Evolutionary conservation across 306 rosid genomes (phyloP).

Genomic region (Gastrolobium villosum): DNA sequence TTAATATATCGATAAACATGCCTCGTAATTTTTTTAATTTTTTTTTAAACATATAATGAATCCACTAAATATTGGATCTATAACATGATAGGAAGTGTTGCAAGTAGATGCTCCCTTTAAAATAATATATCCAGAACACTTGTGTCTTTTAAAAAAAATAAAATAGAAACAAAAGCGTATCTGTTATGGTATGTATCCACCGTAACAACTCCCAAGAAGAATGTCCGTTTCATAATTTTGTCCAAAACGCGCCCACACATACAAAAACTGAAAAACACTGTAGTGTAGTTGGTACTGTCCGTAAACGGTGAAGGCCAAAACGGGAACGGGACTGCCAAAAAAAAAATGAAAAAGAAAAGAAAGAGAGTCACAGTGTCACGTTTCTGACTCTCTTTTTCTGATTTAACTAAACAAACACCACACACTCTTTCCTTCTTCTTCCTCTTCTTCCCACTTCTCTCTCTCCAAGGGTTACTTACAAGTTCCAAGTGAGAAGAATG

Average conservation of each 20-base stretch:
- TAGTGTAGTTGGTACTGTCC: slow-evolving; percentile 13
- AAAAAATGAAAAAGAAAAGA: neutral
- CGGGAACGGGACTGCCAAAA: slow-evolving; percentile 30
- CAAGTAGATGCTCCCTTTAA: neutral
- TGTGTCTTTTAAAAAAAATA: neutral
- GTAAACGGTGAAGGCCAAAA: slow-evolving; percentile 38
- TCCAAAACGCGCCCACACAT: slow-evolving; percentile 19
- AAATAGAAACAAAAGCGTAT: neutral
- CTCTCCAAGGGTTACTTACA: slow-evolving; percentile 37
- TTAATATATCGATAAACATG: too few relatives aligned
- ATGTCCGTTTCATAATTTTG: slow-evolving; percentile 38
- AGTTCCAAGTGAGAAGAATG: slow-evolving; percentile 9
- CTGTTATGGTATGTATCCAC: neutral
- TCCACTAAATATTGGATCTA: too few relatives aligned
- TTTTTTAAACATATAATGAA: too few relatives aligned
- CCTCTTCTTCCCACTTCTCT: slow-evolving; percentile 11
- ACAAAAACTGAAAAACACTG: neutral
- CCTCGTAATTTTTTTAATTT: too few relatives aligned
- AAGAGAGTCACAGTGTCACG: slow-evolving; percentile 25
- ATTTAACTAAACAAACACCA: slow-evolving; percentile 35
- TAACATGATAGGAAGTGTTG: too few relatives aligned
- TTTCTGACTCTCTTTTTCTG: slow-evolving; percentile 9
- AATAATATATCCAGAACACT: neutral
- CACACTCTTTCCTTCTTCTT: neutral
- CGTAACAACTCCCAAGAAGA: slow-evolving; percentile 42